Evolutionary conservation across 2,329 filamentous ascomycete genomes (phyloP).

Genomic region (Hymenoscyphus occultus): DNA sequence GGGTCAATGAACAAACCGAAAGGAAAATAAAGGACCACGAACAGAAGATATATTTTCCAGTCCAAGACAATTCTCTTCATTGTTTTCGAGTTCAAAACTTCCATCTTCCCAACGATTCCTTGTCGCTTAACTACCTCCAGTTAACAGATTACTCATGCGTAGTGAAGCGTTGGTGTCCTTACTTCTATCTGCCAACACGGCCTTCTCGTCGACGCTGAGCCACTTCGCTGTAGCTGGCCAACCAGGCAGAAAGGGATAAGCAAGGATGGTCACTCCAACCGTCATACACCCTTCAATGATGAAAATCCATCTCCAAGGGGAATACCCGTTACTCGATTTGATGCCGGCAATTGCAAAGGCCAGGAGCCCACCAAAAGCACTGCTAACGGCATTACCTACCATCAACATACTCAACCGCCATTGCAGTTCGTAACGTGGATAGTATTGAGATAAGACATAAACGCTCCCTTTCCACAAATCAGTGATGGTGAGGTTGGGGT

Average conservation of each 20-base stretch:
- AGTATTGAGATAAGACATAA: conserved; percentile 48
- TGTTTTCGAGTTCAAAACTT: conserved; percentile 15
- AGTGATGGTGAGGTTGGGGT: background rate
- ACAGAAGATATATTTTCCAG: conserved; percentile 41
- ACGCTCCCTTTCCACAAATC: conserved; percentile 36
- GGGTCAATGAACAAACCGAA: background rate
- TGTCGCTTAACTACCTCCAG: conserved; percentile 30
- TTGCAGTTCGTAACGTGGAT: conserved; percentile 48
- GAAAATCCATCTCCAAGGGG: conserved; percentile 36
- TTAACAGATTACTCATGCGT: background rate
- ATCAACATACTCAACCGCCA: conserved; percentile 47
- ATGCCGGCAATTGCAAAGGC: conserved; percentile 21
- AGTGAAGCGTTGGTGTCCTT: background rate
- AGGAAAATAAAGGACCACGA: background rate
- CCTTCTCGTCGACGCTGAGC: conserved; percentile 43
- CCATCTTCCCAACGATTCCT: conserved; percentile 23
- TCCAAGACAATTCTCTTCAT: conserved; percentile 31
- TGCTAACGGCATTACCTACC: conserved; percentile 36
- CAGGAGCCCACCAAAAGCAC: conserved; percentile 13
- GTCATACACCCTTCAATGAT: conserved; percentile 38
- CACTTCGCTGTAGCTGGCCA: conserved; percentile 49
- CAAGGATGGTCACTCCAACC: conserved; percentile 10
- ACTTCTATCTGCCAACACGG: conserved; percentile 35
- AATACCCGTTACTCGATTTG: conserved; percentile 7
- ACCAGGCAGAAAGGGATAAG: conserved; percentile 31